Percentiles rank a stretch among this genome's conserved stretches.
These are phyloP conservation scores for Sutorius eximius DNA, from an alignment of 1,284 basidiomycete species.

Conservation along the genomic window DNA sequence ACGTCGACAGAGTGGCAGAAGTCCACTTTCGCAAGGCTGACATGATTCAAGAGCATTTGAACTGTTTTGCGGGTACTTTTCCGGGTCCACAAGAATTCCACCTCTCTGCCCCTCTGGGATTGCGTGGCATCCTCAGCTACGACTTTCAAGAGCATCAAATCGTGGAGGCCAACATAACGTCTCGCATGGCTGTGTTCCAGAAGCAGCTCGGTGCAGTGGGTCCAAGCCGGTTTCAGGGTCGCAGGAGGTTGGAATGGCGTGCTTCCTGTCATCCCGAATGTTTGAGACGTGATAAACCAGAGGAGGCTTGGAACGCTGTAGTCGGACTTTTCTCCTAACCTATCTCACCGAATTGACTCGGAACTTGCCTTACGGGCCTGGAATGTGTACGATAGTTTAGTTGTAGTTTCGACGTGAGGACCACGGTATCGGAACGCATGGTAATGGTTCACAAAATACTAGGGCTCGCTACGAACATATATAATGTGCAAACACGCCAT, in stretches of 20 bases:
- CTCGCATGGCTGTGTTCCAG: not conserved
- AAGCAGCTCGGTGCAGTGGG: not conserved
- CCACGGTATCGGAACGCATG: no score
- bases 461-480: no score
- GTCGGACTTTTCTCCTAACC: conserved; percentile 5
- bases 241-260: not conserved
- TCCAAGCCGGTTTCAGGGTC: not conserved
- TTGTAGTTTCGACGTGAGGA: no score
- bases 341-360: no score
- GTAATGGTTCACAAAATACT: no score
- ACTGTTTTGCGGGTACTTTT: conserved; percentile 10
- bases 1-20: conserved; percentile 19
- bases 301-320: conserved; percentile 17
- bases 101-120: not conserved
- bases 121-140: conserved; percentile 15
- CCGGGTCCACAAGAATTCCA: not conserved
- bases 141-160: not conserved
- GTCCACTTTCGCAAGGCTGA: rapidly evolving
- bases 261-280: conserved; percentile 2
- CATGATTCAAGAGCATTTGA: conserved; percentile 12
- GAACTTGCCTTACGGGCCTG: no score
- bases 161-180: rapidly evolving
- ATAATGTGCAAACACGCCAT: no score
- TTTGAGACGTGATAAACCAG: not conserved
- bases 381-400: no score